Base-by-base conservation (phyloP, 208 protist species). In the Acanthamoeba lenticulata region DNA sequence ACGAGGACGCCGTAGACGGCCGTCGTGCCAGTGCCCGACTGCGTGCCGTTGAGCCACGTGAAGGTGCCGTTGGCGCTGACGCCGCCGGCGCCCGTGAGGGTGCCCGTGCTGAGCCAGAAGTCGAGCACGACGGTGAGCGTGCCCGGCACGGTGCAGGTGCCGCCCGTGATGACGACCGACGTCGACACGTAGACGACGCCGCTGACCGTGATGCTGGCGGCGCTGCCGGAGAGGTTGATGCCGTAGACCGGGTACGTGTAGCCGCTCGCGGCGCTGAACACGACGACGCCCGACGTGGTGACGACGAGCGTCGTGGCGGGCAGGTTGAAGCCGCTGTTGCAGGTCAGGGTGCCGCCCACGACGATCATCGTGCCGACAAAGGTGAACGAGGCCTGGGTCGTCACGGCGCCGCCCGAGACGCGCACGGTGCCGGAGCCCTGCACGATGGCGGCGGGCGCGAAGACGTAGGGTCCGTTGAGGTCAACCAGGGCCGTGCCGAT, bases 1-100 rank as follows among this genome's bases (percentile, higher is more conserved):
- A 92, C 65, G 29, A 92, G 86, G n/a, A 77, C 29, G 55, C 86
- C 86, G 65, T 92, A 67, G 57, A 92, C 40, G 40, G 34, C 42
- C 29, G 86, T 92, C 11, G 86, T 45, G 60, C 86, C 86, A 13
- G 86, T 49, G 86, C 86, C 86, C 17, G 86, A 79, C 60, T 79
- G 65, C 38, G 86, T 52, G 45, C 86, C 86, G 65, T 74, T 77
- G 42, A 52, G 40, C 86, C 86, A 92, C 38, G 21, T 92, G 65
- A 92, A 92, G 86, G 65, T 92, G 86, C 86, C 86, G 57, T 92
- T 92, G 55, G n/a, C 44, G 57, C 29, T 92, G 15, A 92, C 86
- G 17, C 34, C 44, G 86, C 86, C 86, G 38, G 86, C 44, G 55
- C 86, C 86, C 34, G 57, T 77, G 57, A 92, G 60, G 2, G 86